Evolutionary conservation across 2,329 filamentous ascomycete genomes (phyloP), one percentile per base, ranked within the genome.

Genomic region (Verticillium dahliae): DNA sequence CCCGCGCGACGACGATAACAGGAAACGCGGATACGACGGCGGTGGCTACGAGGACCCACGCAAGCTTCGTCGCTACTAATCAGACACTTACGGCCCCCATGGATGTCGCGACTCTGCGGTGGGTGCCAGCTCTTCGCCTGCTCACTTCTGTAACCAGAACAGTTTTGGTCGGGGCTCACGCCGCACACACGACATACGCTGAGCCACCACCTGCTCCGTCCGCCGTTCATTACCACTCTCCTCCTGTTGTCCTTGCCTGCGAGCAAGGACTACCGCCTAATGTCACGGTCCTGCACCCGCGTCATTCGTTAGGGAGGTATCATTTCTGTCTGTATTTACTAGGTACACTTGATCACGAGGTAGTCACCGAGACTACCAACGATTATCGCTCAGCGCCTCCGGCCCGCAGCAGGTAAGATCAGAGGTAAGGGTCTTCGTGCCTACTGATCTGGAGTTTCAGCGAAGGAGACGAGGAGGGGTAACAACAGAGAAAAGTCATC

Each of bases 11-110:
- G 84, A 86, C 67, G 83, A 85, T 67, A 80, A 78, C 75, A 76
- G 85, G 72, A 84, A 90, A 81, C 85, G 88, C 72, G 82, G 87
- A 59, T 92, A 90, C 75, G 92, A 96, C 59, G 90, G 89, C 71
- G 87, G 88, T 72, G 84, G 85, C 67, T 89, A 93, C 77, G 92
- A 97, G 71, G 93, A 97, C 75, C 84, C 86, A 58, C 76, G 84
- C 62, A 89, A 89, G 75, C 72, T 88, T 65, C 85, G 86, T 66
- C 84, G 86, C 66, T 89, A 89, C 76, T 87, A 79, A 78, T 71
- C 72, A 73, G 72, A 74, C 72, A 69, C 64, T 62, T 56, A 5
- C 27, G 27, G 27, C 27, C 9, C 18, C 18, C 7, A 10, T 52
- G 45, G n/a, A 18, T 22, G 27, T 52, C 15, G 55, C 63, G 65